These are phyloP conservation scores for Chlorella sorokiniana DNA, from an alignment of 139 green algal genomes.

Conservation along the genomic window DNA sequence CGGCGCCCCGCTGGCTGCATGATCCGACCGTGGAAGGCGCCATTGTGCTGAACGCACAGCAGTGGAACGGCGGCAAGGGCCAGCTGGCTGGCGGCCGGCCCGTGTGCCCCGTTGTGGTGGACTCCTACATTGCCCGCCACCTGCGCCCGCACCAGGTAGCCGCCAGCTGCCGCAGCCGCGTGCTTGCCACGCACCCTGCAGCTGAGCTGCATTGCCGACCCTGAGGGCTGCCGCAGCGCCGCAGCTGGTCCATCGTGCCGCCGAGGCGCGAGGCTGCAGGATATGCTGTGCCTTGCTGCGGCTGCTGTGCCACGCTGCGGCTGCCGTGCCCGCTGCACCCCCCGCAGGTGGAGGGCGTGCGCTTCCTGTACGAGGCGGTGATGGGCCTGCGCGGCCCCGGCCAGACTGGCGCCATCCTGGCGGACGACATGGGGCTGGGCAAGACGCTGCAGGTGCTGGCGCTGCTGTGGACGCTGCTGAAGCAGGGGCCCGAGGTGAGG, in stretches of 20 bases:
- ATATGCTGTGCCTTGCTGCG: background rate
- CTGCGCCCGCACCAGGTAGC: constrained; percentile 43
- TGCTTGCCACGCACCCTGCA: too few relatives aligned
- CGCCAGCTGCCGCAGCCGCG: too few relatives aligned
- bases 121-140: constrained; percentile 65
- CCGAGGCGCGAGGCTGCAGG: too few relatives aligned
- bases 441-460: constrained; percentile 81
- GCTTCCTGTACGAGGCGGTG: constrained; percentile 80
- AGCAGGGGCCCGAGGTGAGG: constrained; percentile 71
- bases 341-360: constrained; percentile 69
- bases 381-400: constrained; percentile 37
- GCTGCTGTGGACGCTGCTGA: constrained; percentile 80
- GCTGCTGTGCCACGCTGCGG: background rate
- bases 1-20: constrained; percentile 47
- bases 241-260: too few relatives aligned
- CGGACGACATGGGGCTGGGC: constrained; percentile 78
- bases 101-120: constrained; percentile 64
- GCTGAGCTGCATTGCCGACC: too few relatives aligned
- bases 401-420: constrained; percentile 71
- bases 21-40: constrained; percentile 56
- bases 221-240: too few relatives aligned
- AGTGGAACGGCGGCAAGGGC: constrained; percentile 53
- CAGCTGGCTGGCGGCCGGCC: constrained; percentile 26
- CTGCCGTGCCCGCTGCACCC: background rate
- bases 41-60: constrained; percentile 67